Percentiles rank a stretch among this genome's conserved stretches.
These are phyloP conservation scores for Termitomyces sp. DNA, from an alignment of 768 basidiomycete species.

Conservation along the genomic window DNA sequence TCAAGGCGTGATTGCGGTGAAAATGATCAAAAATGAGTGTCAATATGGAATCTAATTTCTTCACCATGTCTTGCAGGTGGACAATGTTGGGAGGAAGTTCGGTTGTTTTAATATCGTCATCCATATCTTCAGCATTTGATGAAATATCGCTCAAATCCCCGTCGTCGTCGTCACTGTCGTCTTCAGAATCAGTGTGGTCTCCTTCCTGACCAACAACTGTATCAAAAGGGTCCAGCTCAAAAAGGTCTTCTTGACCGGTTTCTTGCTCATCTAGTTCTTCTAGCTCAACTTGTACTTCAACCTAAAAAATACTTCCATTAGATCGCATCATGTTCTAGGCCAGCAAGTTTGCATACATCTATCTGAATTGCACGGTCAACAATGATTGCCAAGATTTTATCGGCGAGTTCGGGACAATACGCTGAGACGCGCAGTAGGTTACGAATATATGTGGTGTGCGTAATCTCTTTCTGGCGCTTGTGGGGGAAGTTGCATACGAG, in stretches of 20 bases:
- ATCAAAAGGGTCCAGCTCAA: slow-evolving; percentile 85
- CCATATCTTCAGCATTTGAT: slow-evolving; percentile 56
- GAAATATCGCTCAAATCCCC: slow-evolving; percentile 66
- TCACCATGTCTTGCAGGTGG: slow-evolving; percentile 81
- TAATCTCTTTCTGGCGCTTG: slow-evolving; percentile 76
- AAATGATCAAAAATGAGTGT: slow-evolving; percentile 85
- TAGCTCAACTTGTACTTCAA: slow-evolving; percentile 94
- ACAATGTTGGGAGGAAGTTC: slow-evolving; percentile 54
- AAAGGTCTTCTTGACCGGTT: slow-evolving; percentile 49
- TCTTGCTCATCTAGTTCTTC: slow-evolving; percentile 83
- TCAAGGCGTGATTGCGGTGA: slow-evolving; percentile 35
- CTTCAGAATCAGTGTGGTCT: slow-evolving; percentile 52
- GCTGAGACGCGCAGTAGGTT: slow-evolving; percentile 79
- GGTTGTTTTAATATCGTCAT: slow-evolving; percentile 28
- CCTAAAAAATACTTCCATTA: slow-evolving; percentile 37
- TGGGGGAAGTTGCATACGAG: slow-evolving; percentile 87
- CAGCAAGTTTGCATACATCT: slow-evolving; percentile 54
- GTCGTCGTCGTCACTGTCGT: slow-evolving; percentile 38
- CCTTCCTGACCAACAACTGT: slow-evolving; percentile 74
- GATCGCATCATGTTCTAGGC: not conserved
- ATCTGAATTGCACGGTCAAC: slow-evolving; percentile 95
- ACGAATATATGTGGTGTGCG: slow-evolving; percentile 86
- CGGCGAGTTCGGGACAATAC: slow-evolving; percentile 85
- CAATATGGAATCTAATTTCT: slow-evolving; percentile 87
- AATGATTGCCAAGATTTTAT: slow-evolving; percentile 79